Base-by-base conservation (phyloP, 805 yeast genomes). In the Kurtzmaniella fragi region DNA sequence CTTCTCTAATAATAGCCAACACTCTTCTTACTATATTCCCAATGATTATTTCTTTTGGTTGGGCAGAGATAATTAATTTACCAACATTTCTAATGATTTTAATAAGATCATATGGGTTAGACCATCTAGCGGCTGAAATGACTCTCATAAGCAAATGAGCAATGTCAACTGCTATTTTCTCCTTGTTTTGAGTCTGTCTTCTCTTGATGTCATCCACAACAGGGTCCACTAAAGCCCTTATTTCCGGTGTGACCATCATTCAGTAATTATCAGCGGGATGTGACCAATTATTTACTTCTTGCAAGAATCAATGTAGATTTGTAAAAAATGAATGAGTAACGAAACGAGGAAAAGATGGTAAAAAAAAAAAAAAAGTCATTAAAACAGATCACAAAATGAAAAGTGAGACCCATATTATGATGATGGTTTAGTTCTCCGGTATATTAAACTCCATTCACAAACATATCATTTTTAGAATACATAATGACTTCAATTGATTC, bases 11-110 rank as follows among this genome's bases (percentile, higher is more conserved):
- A 39, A 86, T 66, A 1, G 95, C 89, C 46, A 93, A 67, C 1
- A 91, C 90, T 56, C 99, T 75, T 57, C 98, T 77, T 13, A 91
- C 84, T 29, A 93, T 82, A 58, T 93, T 93, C 8, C 98, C 98
- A 40, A 90, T 78, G 2, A 89, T 77, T 49, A 89, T 81, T 51
- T 90, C 95, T 46, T 87, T 75, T 6, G 98, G 97, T 54, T 86
- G 93, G 3, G 97, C 95, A 17, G 73, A 76, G 29, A 78, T 78
- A 35, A 93, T 64, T 26, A 74, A 64, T 30, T 67, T 67, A 7
- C 98, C 99, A 14, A 90, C 77, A 40, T 71, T 69, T 50, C 95
- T 78, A 48, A 91, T 78, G 42, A 84, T 78, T 13, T 61, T 62
- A 20, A 91, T 81, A 45, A 91, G 70, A 44, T 85, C 88, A 42